Percentiles rank a stretch among this genome's conserved stretches.
These are phyloP conservation scores for Aureobasidium sp. DNA, from an alignment of 2,329 filamentous ascomycete genomes.

Conservation along the genomic window DNA sequence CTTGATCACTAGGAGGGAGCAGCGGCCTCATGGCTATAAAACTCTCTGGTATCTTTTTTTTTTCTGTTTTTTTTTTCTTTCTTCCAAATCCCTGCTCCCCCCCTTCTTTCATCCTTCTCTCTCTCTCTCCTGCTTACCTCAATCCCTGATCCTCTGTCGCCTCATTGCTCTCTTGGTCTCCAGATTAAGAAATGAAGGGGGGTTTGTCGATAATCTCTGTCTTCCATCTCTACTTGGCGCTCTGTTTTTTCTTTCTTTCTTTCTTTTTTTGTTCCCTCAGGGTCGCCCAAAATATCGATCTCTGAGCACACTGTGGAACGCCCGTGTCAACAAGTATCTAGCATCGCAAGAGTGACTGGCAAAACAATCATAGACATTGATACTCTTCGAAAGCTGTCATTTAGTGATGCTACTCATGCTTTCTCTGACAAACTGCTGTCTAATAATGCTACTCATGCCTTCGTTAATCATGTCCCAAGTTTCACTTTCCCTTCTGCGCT, in stretches of 20 bases:
- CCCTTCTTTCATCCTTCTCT: not conserved
- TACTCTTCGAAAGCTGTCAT: conserved; percentile 1
- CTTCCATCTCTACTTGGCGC: no score
- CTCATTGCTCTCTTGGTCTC: not conserved
- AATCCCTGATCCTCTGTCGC: not conserved
- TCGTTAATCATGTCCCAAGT: conserved; percentile 7
- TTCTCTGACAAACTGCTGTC: not conserved
- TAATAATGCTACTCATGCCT: not conserved
- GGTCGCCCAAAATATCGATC: no score
- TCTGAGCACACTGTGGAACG: no score
- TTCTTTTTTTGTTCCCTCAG: not conserved
- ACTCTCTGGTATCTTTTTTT: no score
- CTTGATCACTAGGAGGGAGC: no score
- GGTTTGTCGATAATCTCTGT: no score
- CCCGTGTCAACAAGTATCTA: no score
- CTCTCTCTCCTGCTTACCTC: not conserved
- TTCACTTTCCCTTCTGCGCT: not conserved
- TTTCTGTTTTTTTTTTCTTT: not conserved
- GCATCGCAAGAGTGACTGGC: no score
- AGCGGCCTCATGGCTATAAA: no score
- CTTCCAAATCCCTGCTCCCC: not conserved
- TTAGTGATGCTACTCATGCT: conserved; percentile 3
- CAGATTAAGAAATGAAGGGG: no score
- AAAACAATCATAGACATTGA: not conserved
- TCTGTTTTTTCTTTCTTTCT: no score